Evolutionary conservation across 1,284 basidiomycete genomes (phyloP), one percentile per base, ranked within the genome.

Genomic region (Agaricales sp.): DNA sequence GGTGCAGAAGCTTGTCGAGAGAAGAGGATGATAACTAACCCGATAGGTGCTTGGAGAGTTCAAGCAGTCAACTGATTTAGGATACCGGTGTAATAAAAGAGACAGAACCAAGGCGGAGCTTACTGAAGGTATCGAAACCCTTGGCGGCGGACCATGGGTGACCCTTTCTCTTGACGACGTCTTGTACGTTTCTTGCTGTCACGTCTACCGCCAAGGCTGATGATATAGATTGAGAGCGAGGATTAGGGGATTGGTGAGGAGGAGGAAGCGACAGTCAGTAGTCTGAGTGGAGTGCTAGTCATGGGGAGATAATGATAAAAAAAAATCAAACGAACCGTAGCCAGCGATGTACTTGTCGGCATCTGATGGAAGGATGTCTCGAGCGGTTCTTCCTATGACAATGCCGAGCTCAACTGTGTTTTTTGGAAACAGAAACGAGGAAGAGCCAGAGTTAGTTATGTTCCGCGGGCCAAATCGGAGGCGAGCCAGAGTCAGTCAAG

Each of bases 101-200:
- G n/a, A n/a, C n/a, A n/a, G n/a, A n/a, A 37, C 12, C 14, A 44
- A 53, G 47, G 3, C n/a, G 14, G 6, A 30, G 18, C 39, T 16
- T 41, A 41, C 39, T 88, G 65, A 92, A 93, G 0, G 87, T 90
- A 64, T 94, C 91, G 53, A 92, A 92, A 1, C 90, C 91, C 65
- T 95, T 94, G 1, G 85, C 90, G 3, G 93, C 78, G 16, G 87
- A 85, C 95, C 95, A 99, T 1, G 95, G 95, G 20, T 98, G 75
- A 18, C 95, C 92, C 54, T 84, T 86, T 59, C 86, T 88, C 73
- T 96, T 97, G 47, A 89, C 90, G 47, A 82, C 80, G 51, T 97
- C 91, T 67, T 99, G 95, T 61, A 98, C 70, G 68, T 98, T 98
- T 21, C 95, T 80, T 1, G 89, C 94, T 0, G 94, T 98, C 85